These are phyloP conservation scores for Penicillium silybi DNA, from an alignment of 495 filamentous ascomycete species.

Conservation along the genomic window DNA sequence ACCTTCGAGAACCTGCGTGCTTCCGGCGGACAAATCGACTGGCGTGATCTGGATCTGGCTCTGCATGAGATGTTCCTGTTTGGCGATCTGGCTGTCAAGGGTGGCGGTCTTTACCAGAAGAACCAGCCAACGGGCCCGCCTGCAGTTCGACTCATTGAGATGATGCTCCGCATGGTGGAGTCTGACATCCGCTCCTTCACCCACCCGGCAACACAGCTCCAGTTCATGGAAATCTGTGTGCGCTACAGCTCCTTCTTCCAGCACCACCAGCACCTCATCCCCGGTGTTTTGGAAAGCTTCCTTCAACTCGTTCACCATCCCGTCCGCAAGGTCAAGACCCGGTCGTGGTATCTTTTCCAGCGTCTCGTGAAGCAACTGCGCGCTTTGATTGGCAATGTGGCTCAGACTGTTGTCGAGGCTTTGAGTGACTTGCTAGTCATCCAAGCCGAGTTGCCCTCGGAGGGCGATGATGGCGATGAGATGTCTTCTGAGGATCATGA, in stretches of 20 bases:
- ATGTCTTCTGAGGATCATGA: conserved; percentile 90
- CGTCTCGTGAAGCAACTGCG: conserved; percentile 88
- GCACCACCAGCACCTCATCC: conserved; percentile 69
- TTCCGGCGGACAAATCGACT: conserved; percentile 71
- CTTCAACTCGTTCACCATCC: conserved; percentile 83
- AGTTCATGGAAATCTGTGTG: conserved; percentile 98
- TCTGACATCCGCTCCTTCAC: conserved; percentile 80
- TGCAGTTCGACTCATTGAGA: conserved; percentile 71
- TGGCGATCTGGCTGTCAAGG: conserved; percentile 83
- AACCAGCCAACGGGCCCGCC: conserved; percentile 69
- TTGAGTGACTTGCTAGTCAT: conserved; percentile 84
- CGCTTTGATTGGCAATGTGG: conserved; percentile 77
- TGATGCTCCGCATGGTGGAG: conserved; percentile 94
- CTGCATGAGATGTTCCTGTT: conserved; percentile 96
- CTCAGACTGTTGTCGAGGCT: conserved; percentile 84
- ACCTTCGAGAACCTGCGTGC: conserved; percentile 75
- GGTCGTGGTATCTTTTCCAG: conserved; percentile 96
- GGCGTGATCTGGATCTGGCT: conserved; percentile 95
- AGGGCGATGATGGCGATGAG: conserved; percentile 75
- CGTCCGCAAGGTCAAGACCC: conserved; percentile 74
- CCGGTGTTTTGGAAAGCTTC: conserved; percentile 86
- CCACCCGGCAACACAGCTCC: conserved; percentile 87
- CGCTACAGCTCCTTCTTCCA: conserved; percentile 94
- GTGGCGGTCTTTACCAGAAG: conserved; percentile 78
- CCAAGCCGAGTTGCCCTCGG: conserved; percentile 76